Conservation (phyloP, 1,284 basidiomycete species). For the Cryptococcus jaspeensis region DNA sequence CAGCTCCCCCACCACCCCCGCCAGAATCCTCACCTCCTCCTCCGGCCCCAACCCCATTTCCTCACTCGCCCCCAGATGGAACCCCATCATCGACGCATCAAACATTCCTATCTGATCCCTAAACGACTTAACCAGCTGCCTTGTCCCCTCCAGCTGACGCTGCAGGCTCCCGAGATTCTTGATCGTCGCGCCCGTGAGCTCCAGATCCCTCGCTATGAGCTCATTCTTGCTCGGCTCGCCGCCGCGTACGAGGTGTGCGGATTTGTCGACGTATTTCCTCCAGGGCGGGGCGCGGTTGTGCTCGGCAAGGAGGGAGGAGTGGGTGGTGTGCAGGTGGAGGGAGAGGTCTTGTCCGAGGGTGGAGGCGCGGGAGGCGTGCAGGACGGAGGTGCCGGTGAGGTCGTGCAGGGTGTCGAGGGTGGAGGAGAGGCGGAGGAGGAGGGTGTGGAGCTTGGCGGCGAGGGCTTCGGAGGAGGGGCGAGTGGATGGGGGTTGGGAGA, state of each 20-base stretch:
- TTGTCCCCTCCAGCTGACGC: slow-evolving; percentile 27
- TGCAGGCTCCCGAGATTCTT: slow-evolving; percentile 24
- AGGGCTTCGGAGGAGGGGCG: slow-evolving; percentile 17
- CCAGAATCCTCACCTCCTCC: slow-evolving; percentile 37
- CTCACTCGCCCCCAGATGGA: slow-evolving; percentile 36
- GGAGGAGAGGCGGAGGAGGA: slow-evolving; percentile 30
- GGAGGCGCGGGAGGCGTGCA: slow-evolving; percentile 21
- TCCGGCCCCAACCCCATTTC: slow-evolving; percentile 31
- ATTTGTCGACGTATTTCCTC: slow-evolving; percentile 30
- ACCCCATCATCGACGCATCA: slow-evolving; percentile 42
- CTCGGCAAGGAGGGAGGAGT: slow-evolving; percentile 18
- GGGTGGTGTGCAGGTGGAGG: slow-evolving; percentile 12
- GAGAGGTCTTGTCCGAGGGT: slow-evolving; percentile 17
- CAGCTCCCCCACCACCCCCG: slow-evolving; percentile 25
- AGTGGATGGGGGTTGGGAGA: slow-evolving; percentile 21
- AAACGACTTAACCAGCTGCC: slow-evolving; percentile 32
- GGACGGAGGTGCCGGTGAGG: slow-evolving; percentile 16
- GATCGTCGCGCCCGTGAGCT: slow-evolving; percentile 32
- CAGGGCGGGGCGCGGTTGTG: slow-evolving; percentile 35
- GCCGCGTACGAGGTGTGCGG: slow-evolving; percentile 36
- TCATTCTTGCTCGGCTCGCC: slow-evolving; percentile 36
- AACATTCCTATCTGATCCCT: slow-evolving; percentile 42
- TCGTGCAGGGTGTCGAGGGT: slow-evolving; percentile 34
- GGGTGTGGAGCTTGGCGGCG: slow-evolving; percentile 31
- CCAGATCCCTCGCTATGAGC: slow-evolving; percentile 35